Percentiles rank a stretch among this genome's conserved stretches.
Evolutionary conservation across 2,329 filamentous ascomycete species (phyloP).

Genomic region (Aureobasidium melanogenum): DNA sequence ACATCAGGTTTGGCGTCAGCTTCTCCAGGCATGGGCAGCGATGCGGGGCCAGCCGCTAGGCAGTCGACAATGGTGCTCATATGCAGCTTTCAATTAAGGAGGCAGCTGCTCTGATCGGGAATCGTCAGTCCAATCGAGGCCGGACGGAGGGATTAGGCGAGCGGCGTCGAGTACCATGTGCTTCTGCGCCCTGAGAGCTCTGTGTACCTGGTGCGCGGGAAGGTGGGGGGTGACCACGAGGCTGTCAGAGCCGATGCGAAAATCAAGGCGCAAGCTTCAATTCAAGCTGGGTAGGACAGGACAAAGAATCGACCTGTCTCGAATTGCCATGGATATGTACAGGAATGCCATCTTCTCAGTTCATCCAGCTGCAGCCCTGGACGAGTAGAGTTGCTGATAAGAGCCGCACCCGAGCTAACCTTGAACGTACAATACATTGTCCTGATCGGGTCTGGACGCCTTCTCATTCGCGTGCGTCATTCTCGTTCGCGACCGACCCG

Average conservation of each 20-base stretch:
- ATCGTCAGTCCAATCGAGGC: not conserved
- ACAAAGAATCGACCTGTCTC: not conserved
- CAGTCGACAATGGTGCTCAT: conserved; percentile 9
- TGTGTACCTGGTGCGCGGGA: not conserved
- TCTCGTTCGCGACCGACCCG: not conserved
- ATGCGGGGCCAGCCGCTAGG: conserved; percentile 4
- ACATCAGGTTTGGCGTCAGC: not conserved
- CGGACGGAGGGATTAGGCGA: not conserved
- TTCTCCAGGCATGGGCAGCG: conserved; percentile 3
- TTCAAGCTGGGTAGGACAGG: not conserved
- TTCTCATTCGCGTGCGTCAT: not conserved
- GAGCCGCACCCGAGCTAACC: not conserved
- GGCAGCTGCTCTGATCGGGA: not conserved
- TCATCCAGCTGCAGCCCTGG: not conserved
- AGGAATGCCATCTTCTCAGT: not conserved
- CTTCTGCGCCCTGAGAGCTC: not conserved
- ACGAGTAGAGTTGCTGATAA: not conserved
- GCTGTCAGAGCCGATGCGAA: not conserved
- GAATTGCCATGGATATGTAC: not conserved
- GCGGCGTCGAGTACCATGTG: conserved; percentile 5
- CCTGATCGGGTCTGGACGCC: not conserved
- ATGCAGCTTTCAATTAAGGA: not conserved
- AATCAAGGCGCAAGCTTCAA: not conserved
- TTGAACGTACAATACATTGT: not conserved
- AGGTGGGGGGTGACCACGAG: not conserved